Conservation (phyloP, 192 early-diverging fungal genomes). For the Pilaira anomala region DNA sequence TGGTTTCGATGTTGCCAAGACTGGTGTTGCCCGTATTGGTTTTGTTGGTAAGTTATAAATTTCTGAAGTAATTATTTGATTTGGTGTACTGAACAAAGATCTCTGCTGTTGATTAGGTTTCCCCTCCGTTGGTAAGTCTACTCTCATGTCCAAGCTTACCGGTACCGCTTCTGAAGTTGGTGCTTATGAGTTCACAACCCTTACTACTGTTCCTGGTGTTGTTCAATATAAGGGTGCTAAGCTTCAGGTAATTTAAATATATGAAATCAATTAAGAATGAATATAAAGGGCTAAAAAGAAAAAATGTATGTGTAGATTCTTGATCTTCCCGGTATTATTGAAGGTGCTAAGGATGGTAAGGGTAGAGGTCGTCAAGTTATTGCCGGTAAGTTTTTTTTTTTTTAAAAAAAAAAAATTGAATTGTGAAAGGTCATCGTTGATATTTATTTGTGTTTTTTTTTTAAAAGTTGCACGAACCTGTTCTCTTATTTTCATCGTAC, state of each 20-base stretch:
- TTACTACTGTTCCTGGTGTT: conserved; percentile 97
- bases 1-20: conserved; percentile 98
- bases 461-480: conserved; percentile 93
- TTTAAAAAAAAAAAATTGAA: conserved; percentile 3
- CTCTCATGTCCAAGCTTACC: conserved; percentile 95
- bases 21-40: conserved; percentile 97
- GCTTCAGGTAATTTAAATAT: conserved; percentile 59
- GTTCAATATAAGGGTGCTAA: conserved; percentile 96
- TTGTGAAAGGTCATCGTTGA: background rate
- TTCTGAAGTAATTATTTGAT: background rate
- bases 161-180: conserved; percentile 96
- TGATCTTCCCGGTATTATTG: conserved; percentile 97
- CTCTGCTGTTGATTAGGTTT: conserved; percentile 56
- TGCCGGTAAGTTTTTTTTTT: conserved; percentile 22
- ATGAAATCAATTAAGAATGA: background rate
- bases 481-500: conserved; percentile 92
- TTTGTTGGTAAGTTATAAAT: conserved; percentile 59
- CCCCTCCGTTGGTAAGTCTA: conserved; percentile 97
- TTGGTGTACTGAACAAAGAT: background rate
- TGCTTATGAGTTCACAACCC: conserved; percentile 98
- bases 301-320: conserved; percentile 59
- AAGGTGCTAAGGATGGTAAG: conserved; percentile 98
- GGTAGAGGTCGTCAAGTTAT: conserved; percentile 83
- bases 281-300: background rate
- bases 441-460: background rate